phyloP scores from a whole-genome alignment of 257 asterid genomes.

The Ilex asprella region DNA sequence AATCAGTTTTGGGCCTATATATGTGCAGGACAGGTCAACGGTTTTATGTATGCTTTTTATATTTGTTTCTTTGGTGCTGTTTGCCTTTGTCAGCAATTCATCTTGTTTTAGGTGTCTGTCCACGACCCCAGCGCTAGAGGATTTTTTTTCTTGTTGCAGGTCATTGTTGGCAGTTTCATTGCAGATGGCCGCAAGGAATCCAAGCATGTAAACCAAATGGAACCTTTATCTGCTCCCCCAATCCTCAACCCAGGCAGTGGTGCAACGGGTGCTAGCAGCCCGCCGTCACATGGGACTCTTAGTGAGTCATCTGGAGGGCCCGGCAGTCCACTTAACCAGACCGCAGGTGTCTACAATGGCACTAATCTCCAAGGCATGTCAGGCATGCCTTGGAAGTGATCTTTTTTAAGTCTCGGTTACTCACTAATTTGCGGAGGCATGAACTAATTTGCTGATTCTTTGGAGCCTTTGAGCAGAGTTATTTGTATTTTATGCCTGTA shows the following conservation, averaged over 20 bases:
- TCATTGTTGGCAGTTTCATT: constrained; percentile 17
- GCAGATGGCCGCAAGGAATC: constrained; percentile 2
- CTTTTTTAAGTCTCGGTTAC: no score
- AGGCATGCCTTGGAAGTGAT: constrained; percentile 7
- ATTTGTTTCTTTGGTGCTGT: no score
- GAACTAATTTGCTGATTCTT: no score
- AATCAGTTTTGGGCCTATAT: no score
- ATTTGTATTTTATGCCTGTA: no score
- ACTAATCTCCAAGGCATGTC: constrained; percentile 6
- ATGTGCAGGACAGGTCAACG: no score
- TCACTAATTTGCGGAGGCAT: no score
- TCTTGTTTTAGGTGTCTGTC: no score
- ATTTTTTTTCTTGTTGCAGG: constrained; percentile 1
- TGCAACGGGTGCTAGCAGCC: constrained; percentile 5
- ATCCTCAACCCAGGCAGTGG: neutral
- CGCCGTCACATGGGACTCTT: constrained; percentile 12
- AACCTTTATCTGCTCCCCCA: constrained; percentile 1
- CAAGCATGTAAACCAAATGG: neutral
- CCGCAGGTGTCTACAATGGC: neutral
- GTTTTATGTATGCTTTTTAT: neutral
- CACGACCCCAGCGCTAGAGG: neutral
- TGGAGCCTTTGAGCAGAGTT: no score
- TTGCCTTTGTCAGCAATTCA: no score
- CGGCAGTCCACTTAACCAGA: constrained; percentile 9
- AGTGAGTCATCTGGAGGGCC: constrained; percentile 15